phyloP scores from a whole-genome alignment of 2,329 filamentous ascomycete genomes.

The Verticillium nubilum region DNA sequence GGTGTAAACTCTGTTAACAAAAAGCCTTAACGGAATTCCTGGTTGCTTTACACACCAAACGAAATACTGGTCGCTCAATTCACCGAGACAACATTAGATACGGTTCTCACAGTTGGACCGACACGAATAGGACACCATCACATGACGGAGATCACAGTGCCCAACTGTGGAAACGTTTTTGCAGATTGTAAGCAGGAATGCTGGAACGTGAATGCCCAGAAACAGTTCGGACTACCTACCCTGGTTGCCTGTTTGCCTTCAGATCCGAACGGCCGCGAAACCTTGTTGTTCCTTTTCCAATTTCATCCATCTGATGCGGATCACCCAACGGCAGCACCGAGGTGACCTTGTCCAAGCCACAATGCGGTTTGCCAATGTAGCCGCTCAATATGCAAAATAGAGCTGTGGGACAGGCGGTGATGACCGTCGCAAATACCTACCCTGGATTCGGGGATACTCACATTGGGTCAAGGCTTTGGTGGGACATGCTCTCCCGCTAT shows the following conservation, averaged over 20 bases:
- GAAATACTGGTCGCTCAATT: neutral
- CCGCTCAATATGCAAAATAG: neutral
- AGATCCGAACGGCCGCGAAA: neutral
- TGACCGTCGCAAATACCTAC: neutral
- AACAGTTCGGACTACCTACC: neutral
- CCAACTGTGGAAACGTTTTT: neutral
- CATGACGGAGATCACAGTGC: neutral
- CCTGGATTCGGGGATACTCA: neutral
- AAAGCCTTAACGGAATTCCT: neutral
- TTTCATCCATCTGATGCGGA: neutral
- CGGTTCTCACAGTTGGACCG: neutral
- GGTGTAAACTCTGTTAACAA: neutral
- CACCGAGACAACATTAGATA: neutral
- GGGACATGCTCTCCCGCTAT: neutral
- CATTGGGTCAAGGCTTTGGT: neutral
- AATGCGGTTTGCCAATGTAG: neutral
- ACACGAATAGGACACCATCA: neutral
- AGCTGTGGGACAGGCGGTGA: neutral
- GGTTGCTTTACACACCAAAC: neutral
- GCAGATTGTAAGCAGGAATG: neutral
- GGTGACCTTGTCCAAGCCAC: neutral
- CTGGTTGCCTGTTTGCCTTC: neutral
- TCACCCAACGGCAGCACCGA: neutral
- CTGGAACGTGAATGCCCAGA: neutral
- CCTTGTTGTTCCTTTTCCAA: neutral